Base-by-base conservation (phyloP, 1,139 yeast species). In the Casaregolazyma suthepensis region DNA sequence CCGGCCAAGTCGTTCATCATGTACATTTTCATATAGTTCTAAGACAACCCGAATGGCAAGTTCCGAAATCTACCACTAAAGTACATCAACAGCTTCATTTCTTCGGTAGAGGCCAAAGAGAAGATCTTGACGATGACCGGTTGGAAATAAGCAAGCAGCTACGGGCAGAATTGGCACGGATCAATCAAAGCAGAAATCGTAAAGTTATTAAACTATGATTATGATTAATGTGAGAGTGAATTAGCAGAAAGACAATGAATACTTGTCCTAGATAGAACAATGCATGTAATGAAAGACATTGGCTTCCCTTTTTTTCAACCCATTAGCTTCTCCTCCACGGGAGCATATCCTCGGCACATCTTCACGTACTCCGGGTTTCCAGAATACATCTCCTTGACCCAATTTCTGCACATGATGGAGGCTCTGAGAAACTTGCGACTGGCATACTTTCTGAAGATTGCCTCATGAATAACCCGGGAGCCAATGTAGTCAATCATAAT, bases 381-480 rank as follows among this genome's bases (percentile, higher is more conserved):
- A 17, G 48, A 17, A 23, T 43, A 40, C 52, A 49, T 57, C 62
- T 80, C 78, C 69, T 86, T 85, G 52, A 95, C 96, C 97, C 97
- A 91, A 66, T 85, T 87, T 64, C 96, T 82, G 59, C 96, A 89
- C 57, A 88, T 76, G 35, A 88, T 80, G 54, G 96, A 85, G 29
- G 96, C 97, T 70, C 88, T 88, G 88, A 93, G 85, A 67, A 86
- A 90, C 67, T 89, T 84, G 67, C 93, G 83, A 43, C 94, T 83
- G 46, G 96, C 95, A 68, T 93, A 93, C 72, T 93, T 93, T 69
- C 89, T 89, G 75, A 89, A 91, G 65, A 91, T 88, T 66, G 90
- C 96, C 66, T 90, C 96, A 69, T 91, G 96, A 56, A 81, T 83
- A 48, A 89, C 88, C n/a, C 96, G 96, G 13, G 48, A 31, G 46